Evolutionary conservation across 352 stramenopile genomes (phyloP).

Genomic region (Thalassiosira allenii): DNA sequence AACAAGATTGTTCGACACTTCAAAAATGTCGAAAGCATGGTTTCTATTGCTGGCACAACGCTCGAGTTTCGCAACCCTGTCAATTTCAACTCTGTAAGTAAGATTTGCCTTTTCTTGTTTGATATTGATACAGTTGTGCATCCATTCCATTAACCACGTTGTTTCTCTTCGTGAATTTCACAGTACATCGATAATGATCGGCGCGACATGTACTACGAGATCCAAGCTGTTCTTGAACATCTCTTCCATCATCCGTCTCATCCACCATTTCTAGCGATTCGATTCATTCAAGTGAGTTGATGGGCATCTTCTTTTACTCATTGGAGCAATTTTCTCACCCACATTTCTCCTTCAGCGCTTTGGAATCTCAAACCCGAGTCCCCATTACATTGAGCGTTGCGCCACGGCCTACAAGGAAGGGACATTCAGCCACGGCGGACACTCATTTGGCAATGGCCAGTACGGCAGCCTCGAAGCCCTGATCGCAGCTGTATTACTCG

Average conservation of each 20-base stretch:
- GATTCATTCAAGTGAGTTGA: too few species aligned
- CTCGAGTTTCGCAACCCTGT: slow-evolving; percentile 58
- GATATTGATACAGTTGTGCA: background rate
- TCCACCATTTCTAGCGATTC: slow-evolving; percentile 65
- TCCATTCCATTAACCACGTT: background rate
- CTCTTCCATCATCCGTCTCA: slow-evolving; percentile 67
- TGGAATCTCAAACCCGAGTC: slow-evolving; percentile 73
- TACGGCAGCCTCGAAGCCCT: slow-evolving; percentile 75
- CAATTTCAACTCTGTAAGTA: slow-evolving; percentile 36
- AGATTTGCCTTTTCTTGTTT: background rate
- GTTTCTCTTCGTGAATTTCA: background rate
- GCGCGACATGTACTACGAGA: slow-evolving; percentile 68
- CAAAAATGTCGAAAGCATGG: slow-evolving; percentile 34
- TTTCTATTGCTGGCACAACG: background rate
- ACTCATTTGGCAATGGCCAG: slow-evolving; percentile 41
- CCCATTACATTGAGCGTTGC: slow-evolving; percentile 58
- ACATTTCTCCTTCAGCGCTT: too few species aligned
- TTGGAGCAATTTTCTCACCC: too few species aligned
- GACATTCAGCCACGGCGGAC: slow-evolving; percentile 32
- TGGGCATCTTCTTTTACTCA: too few species aligned
- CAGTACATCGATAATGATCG: background rate
- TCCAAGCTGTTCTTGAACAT: slow-evolving; percentile 70
- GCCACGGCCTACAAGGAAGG: slow-evolving; percentile 67
- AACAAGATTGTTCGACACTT: slow-evolving; percentile 23
- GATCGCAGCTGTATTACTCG: slow-evolving; percentile 64